Evolutionary conservation across 805 yeast genomes (phyloP), one percentile per base, ranked within the genome.

Genomic region (Cyberlindnera mycetangii): DNA sequence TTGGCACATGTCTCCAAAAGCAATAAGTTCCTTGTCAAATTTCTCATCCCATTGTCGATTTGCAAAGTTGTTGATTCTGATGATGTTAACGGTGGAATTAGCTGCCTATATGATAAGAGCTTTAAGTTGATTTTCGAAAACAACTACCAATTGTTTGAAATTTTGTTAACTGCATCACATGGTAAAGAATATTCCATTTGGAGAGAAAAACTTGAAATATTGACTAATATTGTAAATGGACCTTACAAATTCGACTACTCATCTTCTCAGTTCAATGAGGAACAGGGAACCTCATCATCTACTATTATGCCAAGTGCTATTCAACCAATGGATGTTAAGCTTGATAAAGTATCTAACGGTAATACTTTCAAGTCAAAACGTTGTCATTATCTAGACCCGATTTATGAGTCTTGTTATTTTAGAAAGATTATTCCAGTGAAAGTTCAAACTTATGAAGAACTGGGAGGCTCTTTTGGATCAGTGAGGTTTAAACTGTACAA

Each of bases 121-220:
- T 60, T 78, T 38, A 79, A 78, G 50, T 24, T 81, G 1, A 52
- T 66, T 4, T 78, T 77, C 60, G 83, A 78, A 53, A 49, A 68
- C 31, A 53, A 63, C 10, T 67, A 54, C 42, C 60, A 63, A 32
- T 59, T 72, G 1, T 72, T 65, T 54, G 86, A 81, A 56, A 35
- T 79, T 1, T 51, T 75, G 20, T 54, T 75, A 9, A 41, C 70
- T 4, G 61, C 68, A 12, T 48, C 62, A 0, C 55, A 62, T 33
- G 41, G 47, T 5, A 20, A 42, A 3, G 85, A 79, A 46, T 55
- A 52, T 33, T 33, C 45, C 0, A 44, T 65, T 0, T 81, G 85
- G 85, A 42, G 46, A 9, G 67, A 68, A 28, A 53, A 62, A 25
- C 39, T 68, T 12, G 53, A 51, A n/a, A 39, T 64, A 2, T 53